These are phyloP conservation scores for Trifolium dubium DNA, from an alignment of 306 rosid genomes.

Conservation along the genomic window DNA sequence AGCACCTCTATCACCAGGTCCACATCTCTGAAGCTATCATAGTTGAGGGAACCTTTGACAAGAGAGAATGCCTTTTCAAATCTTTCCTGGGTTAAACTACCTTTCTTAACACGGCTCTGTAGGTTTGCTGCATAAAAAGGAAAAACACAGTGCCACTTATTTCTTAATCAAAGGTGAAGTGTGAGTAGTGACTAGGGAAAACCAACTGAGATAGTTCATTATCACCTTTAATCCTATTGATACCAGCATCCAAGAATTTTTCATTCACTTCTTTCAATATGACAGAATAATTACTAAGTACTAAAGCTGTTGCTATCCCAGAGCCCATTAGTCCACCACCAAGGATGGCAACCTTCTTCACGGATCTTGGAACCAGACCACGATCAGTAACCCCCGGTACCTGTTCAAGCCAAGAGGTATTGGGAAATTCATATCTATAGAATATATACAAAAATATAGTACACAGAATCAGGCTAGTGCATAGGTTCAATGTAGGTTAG, in stretches of 20 bases:
- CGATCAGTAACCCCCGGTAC: conserved; percentile 90
- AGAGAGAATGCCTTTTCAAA: conserved; percentile 74
- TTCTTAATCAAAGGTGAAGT: conserved; percentile 21
- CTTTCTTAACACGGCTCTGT: conserved; percentile 86
- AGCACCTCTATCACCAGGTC: conserved; percentile 96
- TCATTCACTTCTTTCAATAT: conserved; percentile 89
- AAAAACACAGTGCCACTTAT: conserved; percentile 21
- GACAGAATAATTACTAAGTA: conserved; percentile 77
- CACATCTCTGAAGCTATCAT: conserved; percentile 80
- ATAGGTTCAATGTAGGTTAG: conserved; percentile 12
- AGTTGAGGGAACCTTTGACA: conserved; percentile 77
- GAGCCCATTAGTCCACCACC: conserved; percentile 99
- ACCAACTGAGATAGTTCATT: conserved; percentile 33
- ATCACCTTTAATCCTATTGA: conserved; percentile 86
- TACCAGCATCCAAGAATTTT: conserved; percentile 87
- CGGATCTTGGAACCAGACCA: conserved; percentile 78
- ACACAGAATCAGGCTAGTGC: conserved; percentile 26
- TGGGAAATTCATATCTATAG: conserved; percentile 14
- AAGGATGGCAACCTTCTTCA: conserved; percentile 82
- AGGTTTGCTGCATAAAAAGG: conserved; percentile 74
- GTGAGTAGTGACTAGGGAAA: conserved; percentile 23
- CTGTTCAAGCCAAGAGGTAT: conserved; percentile 52
- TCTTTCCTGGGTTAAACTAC: conserved; percentile 72
- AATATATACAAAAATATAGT: conserved; percentile 1
- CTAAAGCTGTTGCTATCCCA: conserved; percentile 88